Evolutionary conservation across 208 protist genomes (phyloP).

Genomic region (Leishmania lainsoni): DNA sequence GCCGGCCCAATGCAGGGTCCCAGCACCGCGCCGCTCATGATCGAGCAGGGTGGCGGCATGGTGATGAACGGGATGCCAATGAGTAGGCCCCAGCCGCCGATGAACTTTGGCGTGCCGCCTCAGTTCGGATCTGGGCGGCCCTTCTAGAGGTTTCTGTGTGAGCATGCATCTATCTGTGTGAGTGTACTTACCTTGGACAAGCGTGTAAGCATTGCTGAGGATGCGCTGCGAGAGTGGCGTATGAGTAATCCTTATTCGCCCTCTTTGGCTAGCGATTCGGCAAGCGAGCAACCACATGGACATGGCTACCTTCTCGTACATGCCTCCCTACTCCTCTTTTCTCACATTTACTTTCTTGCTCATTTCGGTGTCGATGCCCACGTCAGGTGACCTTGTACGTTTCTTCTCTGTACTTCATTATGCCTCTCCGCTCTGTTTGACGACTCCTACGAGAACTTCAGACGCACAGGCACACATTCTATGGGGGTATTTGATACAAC

Average conservation of each 20-base stretch:
- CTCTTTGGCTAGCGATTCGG: neutral
- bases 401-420: neutral
- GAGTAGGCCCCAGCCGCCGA: slow-evolving; percentile 33
- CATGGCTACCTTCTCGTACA: neutral
- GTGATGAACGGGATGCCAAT: slow-evolving; percentile 44
- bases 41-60: slow-evolving; percentile 54
- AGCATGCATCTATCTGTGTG: neutral
- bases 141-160: slow-evolving; percentile 39
- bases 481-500: neutral
- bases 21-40: slow-evolving; percentile 62
- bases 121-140: slow-evolving; percentile 69
- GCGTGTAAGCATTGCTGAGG: neutral
- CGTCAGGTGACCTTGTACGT: neutral
- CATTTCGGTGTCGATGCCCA: neutral
- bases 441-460: too few species aligned
- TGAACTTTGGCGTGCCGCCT: slow-evolving; percentile 44
- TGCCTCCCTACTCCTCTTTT: neutral
- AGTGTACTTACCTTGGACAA: neutral
- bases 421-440: neutral
- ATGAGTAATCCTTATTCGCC: neutral
- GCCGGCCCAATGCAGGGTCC: slow-evolving; percentile 49
- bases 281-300: neutral
- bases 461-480: neutral
- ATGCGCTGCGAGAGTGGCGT: neutral
- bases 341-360: neutral